Base-by-base conservation (phyloP, 768 basidiomycete genomes). In the Auricularia sp. region DNA sequence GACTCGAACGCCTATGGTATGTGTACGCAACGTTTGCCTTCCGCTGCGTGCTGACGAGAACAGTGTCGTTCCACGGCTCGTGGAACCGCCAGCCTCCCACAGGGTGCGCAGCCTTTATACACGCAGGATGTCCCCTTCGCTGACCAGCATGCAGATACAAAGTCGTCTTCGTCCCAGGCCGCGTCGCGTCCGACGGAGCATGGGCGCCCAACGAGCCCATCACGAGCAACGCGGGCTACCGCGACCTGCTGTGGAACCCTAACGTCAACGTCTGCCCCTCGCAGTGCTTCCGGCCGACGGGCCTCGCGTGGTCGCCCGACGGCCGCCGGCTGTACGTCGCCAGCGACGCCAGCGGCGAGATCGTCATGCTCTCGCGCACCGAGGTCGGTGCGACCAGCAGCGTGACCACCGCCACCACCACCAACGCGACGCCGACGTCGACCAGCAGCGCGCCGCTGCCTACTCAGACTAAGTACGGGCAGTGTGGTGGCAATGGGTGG, bases 221-320 rank as follows among this genome's bases (percentile, higher is more conserved):
- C n/a, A 61, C n/a, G n/a, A 24, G 64, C 58, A 45, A 39, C 58
- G n/a, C 36, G 4, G 59, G 45, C 64, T 21, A 21, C 56, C 62
- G 59, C 18, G 59, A 61, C 42, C 34, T 65, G 33, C 59, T 65
- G n/a, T 42, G 44, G 34, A 42, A 29, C 10, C 54, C 45, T 6
- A 54, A 65, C 47, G n/a, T 65, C 45, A 42, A 16, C 5, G 21
- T 35, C 34, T 65, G 64, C 42, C 64, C 64, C 7, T 35, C 59
- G 33, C 13, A 39, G n/a, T 65, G 64, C 59, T 65, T 65, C 64
- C 59, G 64, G 42, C 64, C 64, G n/a, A 61, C 61, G 4, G 64
- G 59, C 1, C 42, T 65, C 18, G 58, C 44, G 29, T 65, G 56
- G 56, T 33, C 29, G 24, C 56, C 56, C 29, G 56, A 59, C 56